Conservation (phyloP, 352 stramenopile genomes). For the Phytopythium kandeliae region DNA sequence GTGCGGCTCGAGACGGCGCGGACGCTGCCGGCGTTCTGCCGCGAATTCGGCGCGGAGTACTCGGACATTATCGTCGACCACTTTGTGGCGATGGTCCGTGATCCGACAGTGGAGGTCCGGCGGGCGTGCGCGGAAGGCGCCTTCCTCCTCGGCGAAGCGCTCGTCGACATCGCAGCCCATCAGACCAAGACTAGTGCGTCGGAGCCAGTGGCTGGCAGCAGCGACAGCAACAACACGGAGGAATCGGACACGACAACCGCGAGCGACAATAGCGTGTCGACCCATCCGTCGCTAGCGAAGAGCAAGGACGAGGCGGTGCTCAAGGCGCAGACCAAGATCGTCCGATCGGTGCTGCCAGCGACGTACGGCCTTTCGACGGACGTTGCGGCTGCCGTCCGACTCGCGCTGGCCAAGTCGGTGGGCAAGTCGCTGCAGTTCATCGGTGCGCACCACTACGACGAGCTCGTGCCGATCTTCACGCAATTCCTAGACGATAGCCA, state of each 20-base stretch:
- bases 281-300: background rate
- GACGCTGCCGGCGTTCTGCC: constrained; percentile 69
- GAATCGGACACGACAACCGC: background rate
- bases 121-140: constrained; percentile 60
- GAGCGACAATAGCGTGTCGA: background rate
- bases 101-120: constrained; percentile 84
- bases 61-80: constrained; percentile 84
- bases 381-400: constrained; percentile 66
- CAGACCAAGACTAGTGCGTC: constrained; percentile 5
- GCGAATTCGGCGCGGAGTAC: constrained; percentile 74
- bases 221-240: background rate
- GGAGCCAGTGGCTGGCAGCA: background rate
- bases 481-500: constrained; percentile 80
- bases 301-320: constrained; percentile 35
- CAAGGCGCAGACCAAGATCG: constrained; percentile 72
- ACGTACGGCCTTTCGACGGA: constrained; percentile 77
- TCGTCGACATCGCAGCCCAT: constrained; percentile 44
- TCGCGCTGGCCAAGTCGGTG: constrained; percentile 70
- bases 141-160: constrained; percentile 55
- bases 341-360: constrained; percentile 68
- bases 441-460: constrained; percentile 60
- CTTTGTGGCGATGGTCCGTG: constrained; percentile 77
- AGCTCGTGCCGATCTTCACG: constrained; percentile 78
- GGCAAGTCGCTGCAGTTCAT: constrained; percentile 71
- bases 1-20: constrained; percentile 73